Conservation (phyloP, 306 rosid genomes). For the Cucurbita pepo region DNA sequence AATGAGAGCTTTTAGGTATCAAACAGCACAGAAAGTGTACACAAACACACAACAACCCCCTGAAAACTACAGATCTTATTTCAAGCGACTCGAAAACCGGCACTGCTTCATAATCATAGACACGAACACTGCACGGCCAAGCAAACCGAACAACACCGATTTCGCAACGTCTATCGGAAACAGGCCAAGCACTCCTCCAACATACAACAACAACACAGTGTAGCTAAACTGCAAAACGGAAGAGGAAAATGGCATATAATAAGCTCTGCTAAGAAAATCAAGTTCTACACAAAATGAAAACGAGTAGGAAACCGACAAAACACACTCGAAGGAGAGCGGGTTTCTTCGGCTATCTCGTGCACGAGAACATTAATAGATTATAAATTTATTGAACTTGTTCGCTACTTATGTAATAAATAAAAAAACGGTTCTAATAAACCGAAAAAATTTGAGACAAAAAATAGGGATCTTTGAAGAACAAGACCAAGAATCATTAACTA, state of each 20-base stretch:
- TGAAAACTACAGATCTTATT: not conserved
- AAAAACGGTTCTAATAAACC: too few relatives aligned
- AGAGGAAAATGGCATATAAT: not conserved
- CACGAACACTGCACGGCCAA: not conserved
- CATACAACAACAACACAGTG: slow-evolving; percentile 80
- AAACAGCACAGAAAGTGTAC: not conserved
- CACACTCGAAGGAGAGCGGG: not conserved
- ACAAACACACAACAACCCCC: not conserved
- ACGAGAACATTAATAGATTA: not conserved
- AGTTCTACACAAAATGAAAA: not conserved
- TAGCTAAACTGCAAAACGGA: slow-evolving; percentile 46
- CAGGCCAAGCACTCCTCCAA: slow-evolving; percentile 64
- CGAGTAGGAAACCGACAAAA: not conserved
- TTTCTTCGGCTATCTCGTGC: not conserved
- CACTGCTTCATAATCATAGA: not conserved
- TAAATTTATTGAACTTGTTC: too few relatives aligned
- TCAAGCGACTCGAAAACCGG: not conserved
- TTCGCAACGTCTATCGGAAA: slow-evolving; percentile 11
- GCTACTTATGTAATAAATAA: too few relatives aligned
- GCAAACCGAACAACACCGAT: not conserved
- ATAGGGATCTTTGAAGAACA: too few relatives aligned
- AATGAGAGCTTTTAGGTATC: not conserved
- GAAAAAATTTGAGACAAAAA: too few relatives aligned
- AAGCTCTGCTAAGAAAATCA: not conserved
- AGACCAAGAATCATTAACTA: too few relatives aligned